These are phyloP conservation scores for Russula sp. DNA, from an alignment of 768 basidiomycete genomes.

Conservation along the genomic window DNA sequence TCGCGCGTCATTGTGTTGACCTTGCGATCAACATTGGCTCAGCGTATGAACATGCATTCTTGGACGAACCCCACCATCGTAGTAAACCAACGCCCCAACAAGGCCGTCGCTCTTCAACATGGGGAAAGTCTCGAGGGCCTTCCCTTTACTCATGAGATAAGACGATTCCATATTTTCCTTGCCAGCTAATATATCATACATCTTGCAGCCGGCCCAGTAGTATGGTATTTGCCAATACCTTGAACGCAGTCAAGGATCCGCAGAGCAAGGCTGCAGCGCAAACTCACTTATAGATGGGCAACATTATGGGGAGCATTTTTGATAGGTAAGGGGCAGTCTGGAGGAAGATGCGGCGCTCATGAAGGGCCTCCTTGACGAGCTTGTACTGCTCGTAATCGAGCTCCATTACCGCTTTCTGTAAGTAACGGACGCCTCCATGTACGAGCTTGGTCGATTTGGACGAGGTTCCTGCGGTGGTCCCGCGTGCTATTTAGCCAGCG, in stretches of 20 bases:
- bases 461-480: slow-evolving; percentile 63
- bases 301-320: slow-evolving; percentile 92
- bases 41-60: slow-evolving; percentile 31
- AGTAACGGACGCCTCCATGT: slow-evolving; percentile 94
- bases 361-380: slow-evolving; percentile 90
- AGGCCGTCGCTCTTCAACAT: slow-evolving; percentile 92
- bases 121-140: slow-evolving; percentile 91
- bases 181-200: slow-evolving; percentile 93
- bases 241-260: not conserved
- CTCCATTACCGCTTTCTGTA: slow-evolving; percentile 94
- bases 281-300: slow-evolving; percentile 87
- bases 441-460: slow-evolving; percentile 98
- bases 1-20: slow-evolving; percentile 96
- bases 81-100: slow-evolving; percentile 94
- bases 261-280: not conserved
- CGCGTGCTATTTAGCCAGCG: not conserved
- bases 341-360: slow-evolving; percentile 89
- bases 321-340: slow-evolving; percentile 94
- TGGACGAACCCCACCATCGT: slow-evolving; percentile 62
- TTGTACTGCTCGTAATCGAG: slow-evolving; percentile 97
- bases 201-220: slow-evolving; percentile 90
- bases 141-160: slow-evolving; percentile 92
- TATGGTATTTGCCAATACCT: slow-evolving; percentile 98
- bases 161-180: slow-evolving; percentile 95
- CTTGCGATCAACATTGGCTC: slow-evolving; percentile 34